Percentiles rank a stretch among this genome's conserved stretches.
Conservation (phyloP, 108 stramenopile species). For the Cafeteria roenbergensis region DNA sequence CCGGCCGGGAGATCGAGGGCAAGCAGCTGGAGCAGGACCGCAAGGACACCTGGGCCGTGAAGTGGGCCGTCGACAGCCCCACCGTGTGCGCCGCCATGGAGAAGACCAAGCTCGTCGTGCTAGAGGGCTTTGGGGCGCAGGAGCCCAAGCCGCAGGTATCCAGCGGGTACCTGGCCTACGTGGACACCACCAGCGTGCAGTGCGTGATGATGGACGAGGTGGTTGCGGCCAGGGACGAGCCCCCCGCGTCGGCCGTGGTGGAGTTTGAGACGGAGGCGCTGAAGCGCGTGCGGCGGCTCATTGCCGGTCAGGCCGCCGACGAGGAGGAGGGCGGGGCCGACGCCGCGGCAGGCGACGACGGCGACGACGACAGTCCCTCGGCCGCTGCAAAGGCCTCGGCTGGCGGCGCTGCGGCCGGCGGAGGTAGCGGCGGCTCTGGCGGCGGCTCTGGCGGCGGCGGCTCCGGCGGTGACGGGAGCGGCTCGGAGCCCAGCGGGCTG, state of each 20-base stretch:
- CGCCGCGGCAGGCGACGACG: too few relatives aligned
- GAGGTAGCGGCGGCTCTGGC: too few relatives aligned
- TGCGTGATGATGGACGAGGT: constrained; percentile 34
- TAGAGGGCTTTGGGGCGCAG: constrained; percentile 25
- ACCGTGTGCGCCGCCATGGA: constrained; percentile 41
- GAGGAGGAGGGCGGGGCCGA: too few relatives aligned
- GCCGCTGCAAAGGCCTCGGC: too few relatives aligned
- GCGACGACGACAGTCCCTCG: too few relatives aligned
- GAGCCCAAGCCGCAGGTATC: constrained; percentile 34
- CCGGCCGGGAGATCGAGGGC: constrained; percentile 15
- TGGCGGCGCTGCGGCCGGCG: too few relatives aligned
- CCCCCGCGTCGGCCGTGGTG: constrained; percentile 17
- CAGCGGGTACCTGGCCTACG: constrained; percentile 29
- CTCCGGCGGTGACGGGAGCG: too few relatives aligned
- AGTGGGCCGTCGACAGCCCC: constrained; percentile 37
- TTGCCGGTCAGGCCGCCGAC: too few relatives aligned
- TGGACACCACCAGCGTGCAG: constrained; percentile 29
- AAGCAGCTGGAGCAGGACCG: constrained; percentile 19
- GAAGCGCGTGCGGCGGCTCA: constrained; percentile 33
- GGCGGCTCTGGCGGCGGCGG: too few relatives aligned
- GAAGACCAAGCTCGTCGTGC: constrained; percentile 39
- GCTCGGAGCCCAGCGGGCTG: constrained; percentile 16
- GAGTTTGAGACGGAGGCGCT: constrained; percentile 30
- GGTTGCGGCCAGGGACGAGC: constrained; percentile 27
- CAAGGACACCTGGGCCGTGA: constrained; percentile 40